Percentiles rank a stretch among this genome's conserved stretches.
These are phyloP conservation scores for Eucalyptus melliodora DNA, from an alignment of 345 rosid genomes.

Conservation along the genomic window DNA sequence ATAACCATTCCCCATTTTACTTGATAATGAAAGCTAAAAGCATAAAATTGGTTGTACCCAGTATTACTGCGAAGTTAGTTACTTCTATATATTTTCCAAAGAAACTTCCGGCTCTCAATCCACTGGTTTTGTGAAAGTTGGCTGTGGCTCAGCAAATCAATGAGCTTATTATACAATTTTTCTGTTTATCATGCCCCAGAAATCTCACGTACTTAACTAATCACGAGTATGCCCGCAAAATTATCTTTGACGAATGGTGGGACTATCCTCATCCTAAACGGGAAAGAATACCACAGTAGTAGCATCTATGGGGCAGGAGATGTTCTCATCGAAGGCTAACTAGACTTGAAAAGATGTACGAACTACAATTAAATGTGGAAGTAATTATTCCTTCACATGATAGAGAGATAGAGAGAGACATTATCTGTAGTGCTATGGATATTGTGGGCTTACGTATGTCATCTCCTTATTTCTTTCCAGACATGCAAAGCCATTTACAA, in stretches of 20 bases:
- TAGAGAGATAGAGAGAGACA: background rate
- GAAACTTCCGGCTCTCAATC: background rate
- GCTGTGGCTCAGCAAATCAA: background rate
- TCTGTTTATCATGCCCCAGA: background rate
- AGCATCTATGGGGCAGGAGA: background rate
- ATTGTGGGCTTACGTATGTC: background rate
- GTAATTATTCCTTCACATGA: background rate
- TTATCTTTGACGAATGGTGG: background rate
- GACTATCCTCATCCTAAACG: background rate
- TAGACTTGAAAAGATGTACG: background rate
- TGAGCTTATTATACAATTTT: background rate
- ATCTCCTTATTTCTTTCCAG: constrained; percentile 10
- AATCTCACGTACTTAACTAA: background rate
- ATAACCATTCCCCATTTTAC: background rate
- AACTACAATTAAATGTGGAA: background rate
- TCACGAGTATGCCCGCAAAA: background rate
- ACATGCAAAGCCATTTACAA: constrained; percentile 31
- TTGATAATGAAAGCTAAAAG: background rate
- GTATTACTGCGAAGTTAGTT: background rate
- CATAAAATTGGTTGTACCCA: background rate
- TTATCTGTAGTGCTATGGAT: background rate
- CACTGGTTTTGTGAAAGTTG: background rate
- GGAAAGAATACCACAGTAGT: background rate
- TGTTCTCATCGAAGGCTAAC: background rate
- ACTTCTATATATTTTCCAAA: background rate